Percentiles rank a stretch among this genome's conserved stretches.
These are phyloP conservation scores for Trichoderma pleuroti DNA, from an alignment of 2,329 filamentous ascomycete species.

Conservation along the genomic window DNA sequence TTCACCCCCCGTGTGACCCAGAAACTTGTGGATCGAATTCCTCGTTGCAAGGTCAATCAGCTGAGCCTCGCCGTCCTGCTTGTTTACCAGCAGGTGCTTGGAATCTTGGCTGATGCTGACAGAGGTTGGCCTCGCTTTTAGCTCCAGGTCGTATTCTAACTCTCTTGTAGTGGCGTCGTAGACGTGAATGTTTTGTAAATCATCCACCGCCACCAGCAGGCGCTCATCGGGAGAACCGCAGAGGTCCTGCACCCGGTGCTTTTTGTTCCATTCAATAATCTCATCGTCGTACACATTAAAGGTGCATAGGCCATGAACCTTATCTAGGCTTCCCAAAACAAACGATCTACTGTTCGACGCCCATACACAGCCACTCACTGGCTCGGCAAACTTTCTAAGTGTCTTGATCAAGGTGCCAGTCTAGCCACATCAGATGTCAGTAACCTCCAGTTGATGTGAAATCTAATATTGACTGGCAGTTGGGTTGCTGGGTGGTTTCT, in stretches of 20 bases:
- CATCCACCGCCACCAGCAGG: constrained; percentile 75
- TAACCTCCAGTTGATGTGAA: background rate
- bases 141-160: constrained; percentile 68
- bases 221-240: constrained; percentile 77
- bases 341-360: constrained; percentile 72
- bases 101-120: constrained; percentile 80
- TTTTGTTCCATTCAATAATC: constrained; percentile 63
- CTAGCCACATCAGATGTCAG: constrained; percentile 35
- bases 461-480: background rate
- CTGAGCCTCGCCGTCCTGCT: constrained; percentile 70
- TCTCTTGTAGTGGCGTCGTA: constrained; percentile 76
- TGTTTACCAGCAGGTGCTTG: constrained; percentile 76
- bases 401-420: constrained; percentile 60
- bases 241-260: constrained; percentile 77
- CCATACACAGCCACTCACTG: constrained; percentile 90
- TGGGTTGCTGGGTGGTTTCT: constrained; percentile 28
- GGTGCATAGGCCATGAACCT: constrained; percentile 61
- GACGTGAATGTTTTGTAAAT: constrained; percentile 67
- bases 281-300: constrained; percentile 64
- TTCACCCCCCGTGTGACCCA: constrained; percentile 69
- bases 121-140: constrained; percentile 67
- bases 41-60: constrained; percentile 74
- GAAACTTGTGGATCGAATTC: constrained; percentile 68
- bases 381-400: constrained; percentile 71
- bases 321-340: constrained; percentile 74